These are phyloP conservation scores for Annona squamosa DNA, from an alignment of 164 flowering plant genomes.

Conservation along the genomic window DNA sequence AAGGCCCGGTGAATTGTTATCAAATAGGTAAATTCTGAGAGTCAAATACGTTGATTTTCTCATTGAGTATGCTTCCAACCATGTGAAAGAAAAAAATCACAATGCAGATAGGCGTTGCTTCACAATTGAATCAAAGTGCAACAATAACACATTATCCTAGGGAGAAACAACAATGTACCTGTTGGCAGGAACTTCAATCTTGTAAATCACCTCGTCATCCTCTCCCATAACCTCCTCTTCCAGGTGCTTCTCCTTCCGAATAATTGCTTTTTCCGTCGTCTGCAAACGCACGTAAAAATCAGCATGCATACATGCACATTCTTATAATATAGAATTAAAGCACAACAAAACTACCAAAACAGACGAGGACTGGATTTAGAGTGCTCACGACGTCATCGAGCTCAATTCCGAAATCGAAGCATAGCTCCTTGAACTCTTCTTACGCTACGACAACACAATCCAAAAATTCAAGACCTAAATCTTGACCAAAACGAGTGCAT, in stretches of 20 bases:
- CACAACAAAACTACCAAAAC: not conserved
- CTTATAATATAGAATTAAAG: not conserved
- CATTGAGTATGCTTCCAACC: too few species aligned
- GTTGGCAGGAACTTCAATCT: conserved; percentile 89
- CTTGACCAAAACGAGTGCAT: too few species aligned
- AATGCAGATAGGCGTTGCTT: too few species aligned
- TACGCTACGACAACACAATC: conserved; percentile 36
- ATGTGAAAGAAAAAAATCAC: too few species aligned
- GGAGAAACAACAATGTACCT: conserved; percentile 29
- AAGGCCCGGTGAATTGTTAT: too few species aligned
- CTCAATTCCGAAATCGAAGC: conserved; percentile 83
- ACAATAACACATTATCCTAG: too few species aligned
- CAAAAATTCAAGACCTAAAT: too few species aligned
- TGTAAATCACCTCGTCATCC: conserved; percentile 87
- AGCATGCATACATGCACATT: not conserved
- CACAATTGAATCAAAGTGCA: too few species aligned
- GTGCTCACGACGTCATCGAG: conserved; percentile 86
- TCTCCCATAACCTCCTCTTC: conserved; percentile 42
- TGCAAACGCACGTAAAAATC: conserved; percentile 10
- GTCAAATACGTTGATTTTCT: too few species aligned
- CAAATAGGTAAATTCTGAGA: too few species aligned
- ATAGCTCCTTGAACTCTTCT: conserved; percentile 82
- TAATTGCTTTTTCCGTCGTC: conserved; percentile 89
- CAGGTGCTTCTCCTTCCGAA: conserved; percentile 84
- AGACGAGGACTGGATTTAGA: not conserved